Conservation (phyloP, 345 rosid genomes). For the Theobroma cacao region DNA sequence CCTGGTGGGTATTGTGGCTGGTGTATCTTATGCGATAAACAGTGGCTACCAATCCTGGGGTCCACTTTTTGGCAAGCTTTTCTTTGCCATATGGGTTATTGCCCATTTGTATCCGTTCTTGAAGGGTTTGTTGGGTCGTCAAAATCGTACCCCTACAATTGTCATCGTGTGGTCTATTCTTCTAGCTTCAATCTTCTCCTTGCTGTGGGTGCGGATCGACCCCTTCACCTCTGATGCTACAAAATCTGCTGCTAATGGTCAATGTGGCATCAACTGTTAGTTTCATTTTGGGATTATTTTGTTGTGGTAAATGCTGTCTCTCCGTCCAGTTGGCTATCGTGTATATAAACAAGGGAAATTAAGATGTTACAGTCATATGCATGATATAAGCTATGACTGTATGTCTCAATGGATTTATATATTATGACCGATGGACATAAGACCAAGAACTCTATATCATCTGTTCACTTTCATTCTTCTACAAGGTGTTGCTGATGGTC, state of each 20-base stretch:
- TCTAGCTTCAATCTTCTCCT: conserved; percentile 95
- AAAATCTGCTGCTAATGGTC: conserved; percentile 49
- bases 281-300: not conserved
- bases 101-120: conserved; percentile 98
- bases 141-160: conserved; percentile 94
- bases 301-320: not conserved
- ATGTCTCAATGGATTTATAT: not conserved
- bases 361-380: not conserved
- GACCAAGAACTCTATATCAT: not conserved
- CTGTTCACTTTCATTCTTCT: not conserved
- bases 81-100: conserved; percentile 96
- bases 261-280: conserved; percentile 72
- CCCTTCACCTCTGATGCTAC: conserved; percentile 65
- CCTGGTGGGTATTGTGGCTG: conserved; percentile 96
- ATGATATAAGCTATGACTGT: not conserved
- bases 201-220: conserved; percentile 97
- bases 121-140: conserved; percentile 95
- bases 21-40: conserved; percentile 92
- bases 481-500: not conserved
- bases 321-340: conserved; percentile 9
- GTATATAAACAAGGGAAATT: conserved; percentile 25
- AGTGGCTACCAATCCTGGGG: conserved; percentile 99
- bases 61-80: conserved; percentile 92
- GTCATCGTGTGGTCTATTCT: conserved; percentile 98
- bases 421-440: not conserved